Base-by-base conservation (phyloP, 164 flowering plant genomes). In the Echeveria elegans region DNA sequence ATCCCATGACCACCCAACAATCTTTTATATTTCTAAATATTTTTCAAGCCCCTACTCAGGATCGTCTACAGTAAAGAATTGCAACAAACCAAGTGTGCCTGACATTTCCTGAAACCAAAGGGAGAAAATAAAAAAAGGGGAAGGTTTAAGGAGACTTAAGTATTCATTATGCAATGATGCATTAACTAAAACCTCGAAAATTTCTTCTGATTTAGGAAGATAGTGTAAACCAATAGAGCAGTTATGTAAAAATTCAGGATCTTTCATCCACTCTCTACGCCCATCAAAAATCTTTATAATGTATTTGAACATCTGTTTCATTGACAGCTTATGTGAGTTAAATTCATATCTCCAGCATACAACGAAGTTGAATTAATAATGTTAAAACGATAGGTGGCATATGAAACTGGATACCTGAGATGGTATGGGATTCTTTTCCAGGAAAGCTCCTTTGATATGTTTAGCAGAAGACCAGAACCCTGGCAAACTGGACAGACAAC, bases 401-500 rank as follows among this genome's bases (percentile, higher is more conserved):
- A 41, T 7, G 34, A 34, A 34, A 16, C 5, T 15, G 24, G 61
- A 6, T 72, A 92, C 97, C 97, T 94, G 77, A 43, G 88, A 78
- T 67, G 86, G 90, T 29, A 77, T 37, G 31, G 65, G 66, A 48
- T 88, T 86, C 18, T 69, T 78, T 80, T 92, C 89, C 67, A 83
- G 76, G 28, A 82, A 77, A 74, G 82, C 88, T 68, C 83, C 89
- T 63, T 80, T 79, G 68, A 82, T 60, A 28, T 50, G 26, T 23
- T 77, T 59, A 31, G n/a, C n/a, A n/a, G n/a, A n/a, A n/a, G n/a
- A n/a, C 99, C 97, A 71, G 90, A 85, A 12, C 97, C 97, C 69
- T 89, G 97, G 77, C 99, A 95, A 68, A 86, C 97, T 4, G 99
- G 96, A 70, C 99, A 95, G 76, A 95, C 82, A 14, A 83, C 84